These are phyloP conservation scores for thale cress (Arabidopsis thaliana) DNA, from an alignment of 345 rosid genomes.

Conservation along the genomic window TAIR10.1 NC_003074.8:21725001-21725500, in stretches of 20 bases:
- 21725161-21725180: neutral
- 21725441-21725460: constrained; percentile 82
- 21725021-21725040: constrained; percentile 96
- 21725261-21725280: constrained; percentile 98
- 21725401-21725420: constrained; percentile 49
- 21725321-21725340: constrained; percentile 59
- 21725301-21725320: constrained; percentile 99
- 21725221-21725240: constrained; percentile 91
- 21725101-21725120: constrained; percentile 19
- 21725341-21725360: constrained; percentile 13
- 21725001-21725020: constrained; percentile 96
- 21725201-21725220: constrained; percentile 97
- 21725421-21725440: constrained; percentile 90
- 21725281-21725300: constrained; percentile 96
- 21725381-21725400: neutral
- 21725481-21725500: constrained; percentile 98
- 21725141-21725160: neutral
- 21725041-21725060: constrained; percentile 88
- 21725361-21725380: neutral
- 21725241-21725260: constrained; percentile 90
- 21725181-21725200: constrained; percentile 19
- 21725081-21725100: constrained; percentile 91
- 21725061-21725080: constrained; percentile 96
- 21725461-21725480: constrained; percentile 88
- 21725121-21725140: constrained; percentile 1